phyloP scores from a whole-genome alignment of 345 rosid species.

The Cochlearia excelsa region DNA sequence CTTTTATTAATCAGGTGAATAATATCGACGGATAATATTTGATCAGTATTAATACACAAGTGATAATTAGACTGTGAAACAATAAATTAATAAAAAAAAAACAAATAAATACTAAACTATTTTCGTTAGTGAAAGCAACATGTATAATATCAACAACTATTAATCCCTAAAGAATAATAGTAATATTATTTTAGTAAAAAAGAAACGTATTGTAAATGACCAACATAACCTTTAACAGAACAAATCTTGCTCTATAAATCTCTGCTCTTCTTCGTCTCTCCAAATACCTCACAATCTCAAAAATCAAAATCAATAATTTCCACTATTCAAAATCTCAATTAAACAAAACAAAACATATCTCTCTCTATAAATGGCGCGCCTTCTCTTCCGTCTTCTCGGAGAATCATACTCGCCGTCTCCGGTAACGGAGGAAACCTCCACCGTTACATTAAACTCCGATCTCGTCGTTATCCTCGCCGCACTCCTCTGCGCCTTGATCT shows the following conservation, averaged over 20 bases:
- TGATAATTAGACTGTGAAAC: too few relatives aligned
- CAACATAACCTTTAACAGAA: background rate
- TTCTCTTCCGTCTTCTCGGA: slow-evolving; percentile 39
- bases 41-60: too few relatives aligned
- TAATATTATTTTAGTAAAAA: too few relatives aligned
- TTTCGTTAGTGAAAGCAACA: too few relatives aligned
- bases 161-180: too few relatives aligned
- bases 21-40: too few relatives aligned
- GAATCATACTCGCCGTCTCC: slow-evolving; percentile 25
- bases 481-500: slow-evolving; percentile 83
- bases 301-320: background rate
- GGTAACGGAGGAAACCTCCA: slow-evolving; percentile 31
- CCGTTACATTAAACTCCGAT: slow-evolving; percentile 60
- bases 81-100: too few relatives aligned
- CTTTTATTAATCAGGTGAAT: too few relatives aligned
- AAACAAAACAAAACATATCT: background rate
- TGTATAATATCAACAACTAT: too few relatives aligned
- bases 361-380: slow-evolving; percentile 64
- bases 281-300: slow-evolving; percentile 22
- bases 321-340: background rate
- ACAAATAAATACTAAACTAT: too few relatives aligned
- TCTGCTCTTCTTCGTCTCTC: slow-evolving; percentile 15
- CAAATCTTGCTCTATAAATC: slow-evolving; percentile 22
- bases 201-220: background rate
- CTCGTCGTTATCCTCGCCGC: slow-evolving; percentile 90